Percentiles rank a stretch among this genome's conserved stretches.
These are phyloP conservation scores for Leptographium lundbergii DNA, from an alignment of 2,329 filamentous ascomycete species.

Conservation along the genomic window DNA sequence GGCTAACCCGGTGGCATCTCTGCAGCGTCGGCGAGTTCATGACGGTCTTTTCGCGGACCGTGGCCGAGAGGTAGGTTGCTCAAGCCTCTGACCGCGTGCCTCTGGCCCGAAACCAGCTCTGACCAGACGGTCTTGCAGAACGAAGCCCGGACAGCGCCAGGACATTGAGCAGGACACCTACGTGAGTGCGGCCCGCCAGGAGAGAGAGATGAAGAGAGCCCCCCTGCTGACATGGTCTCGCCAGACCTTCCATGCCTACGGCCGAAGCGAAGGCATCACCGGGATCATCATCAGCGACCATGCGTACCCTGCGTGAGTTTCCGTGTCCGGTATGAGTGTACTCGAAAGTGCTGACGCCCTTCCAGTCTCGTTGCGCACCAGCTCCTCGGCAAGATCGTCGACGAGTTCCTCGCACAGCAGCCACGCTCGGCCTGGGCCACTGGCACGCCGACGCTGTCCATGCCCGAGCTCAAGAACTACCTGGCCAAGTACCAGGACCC, in stretches of 20 bases:
- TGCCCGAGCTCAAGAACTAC: conserved; percentile 72
- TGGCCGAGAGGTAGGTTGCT: conserved; percentile 58
- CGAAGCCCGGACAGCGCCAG: conserved; percentile 64
- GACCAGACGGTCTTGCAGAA: conserved; percentile 21
- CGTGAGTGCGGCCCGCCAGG: background rate
- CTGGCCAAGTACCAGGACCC: conserved; percentile 68
- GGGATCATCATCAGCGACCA: conserved; percentile 68
- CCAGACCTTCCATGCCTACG: conserved; percentile 53
- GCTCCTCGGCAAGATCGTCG: conserved; percentile 72
- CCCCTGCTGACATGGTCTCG: background rate
- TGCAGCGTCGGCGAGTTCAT: conserved; percentile 32
- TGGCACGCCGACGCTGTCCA: conserved; percentile 15
- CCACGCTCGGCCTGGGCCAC: conserved; percentile 49
- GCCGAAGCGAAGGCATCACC: conserved; percentile 59
- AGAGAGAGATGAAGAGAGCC: background rate
- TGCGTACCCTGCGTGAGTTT: conserved; percentile 44
- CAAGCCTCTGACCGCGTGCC: background rate
- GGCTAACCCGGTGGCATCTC: conserved; percentile 1
- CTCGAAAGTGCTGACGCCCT: conserved; percentile 17
- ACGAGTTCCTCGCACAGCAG: conserved; percentile 73
- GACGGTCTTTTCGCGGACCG: conserved; percentile 73
- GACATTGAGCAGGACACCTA: conserved; percentile 67
- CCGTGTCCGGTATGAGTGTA: no score
- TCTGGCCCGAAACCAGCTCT: background rate
- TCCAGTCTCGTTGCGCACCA: conserved; percentile 62